Conservation (phyloP, 2,329 filamentous ascomycete genomes). For the Orbilia oligospora region DNA sequence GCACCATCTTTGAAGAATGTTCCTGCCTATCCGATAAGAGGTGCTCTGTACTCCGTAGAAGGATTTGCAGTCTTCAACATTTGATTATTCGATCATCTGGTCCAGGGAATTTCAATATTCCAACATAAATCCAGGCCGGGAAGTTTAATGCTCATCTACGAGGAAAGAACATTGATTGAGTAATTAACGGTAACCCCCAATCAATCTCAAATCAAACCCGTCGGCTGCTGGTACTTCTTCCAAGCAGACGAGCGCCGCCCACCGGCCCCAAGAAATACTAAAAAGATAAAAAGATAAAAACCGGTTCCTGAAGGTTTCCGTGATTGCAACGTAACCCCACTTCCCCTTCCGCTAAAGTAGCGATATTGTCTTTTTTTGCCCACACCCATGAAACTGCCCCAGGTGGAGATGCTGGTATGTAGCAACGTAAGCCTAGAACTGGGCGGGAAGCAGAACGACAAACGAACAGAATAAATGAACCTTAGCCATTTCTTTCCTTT, state of each 20-base stretch:
- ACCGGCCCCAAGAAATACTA: conserved; percentile 7
- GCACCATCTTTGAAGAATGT: conserved; percentile 11
- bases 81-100: background rate
- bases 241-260: conserved; percentile 27
- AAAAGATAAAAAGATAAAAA: background rate
- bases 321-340: conserved; percentile 48
- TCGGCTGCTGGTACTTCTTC: conserved; percentile 33
- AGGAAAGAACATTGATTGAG: conserved; percentile 7
- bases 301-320: conserved; percentile 9
- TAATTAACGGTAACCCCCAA: conserved; percentile 6
- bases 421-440: conserved; percentile 28
- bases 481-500: background rate
- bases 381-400: conserved; percentile 12
- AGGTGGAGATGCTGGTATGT: conserved; percentile 15
- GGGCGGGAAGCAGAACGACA: conserved; percentile 29
- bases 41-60: conserved; percentile 2
- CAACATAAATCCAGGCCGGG: conserved; percentile 6
- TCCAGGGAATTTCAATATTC: background rate
- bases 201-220: conserved; percentile 34
- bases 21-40: conserved; percentile 48
- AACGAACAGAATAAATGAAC: conserved; percentile 29
- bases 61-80: conserved; percentile 27
- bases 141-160: conserved; percentile 13
- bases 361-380: background rate
- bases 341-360: conserved; percentile 14